Evolutionary conservation across 2,329 filamentous ascomycete species (phyloP), one percentile per base, ranked within the genome.

Genomic region (Dactylellina cionopaga): DNA sequence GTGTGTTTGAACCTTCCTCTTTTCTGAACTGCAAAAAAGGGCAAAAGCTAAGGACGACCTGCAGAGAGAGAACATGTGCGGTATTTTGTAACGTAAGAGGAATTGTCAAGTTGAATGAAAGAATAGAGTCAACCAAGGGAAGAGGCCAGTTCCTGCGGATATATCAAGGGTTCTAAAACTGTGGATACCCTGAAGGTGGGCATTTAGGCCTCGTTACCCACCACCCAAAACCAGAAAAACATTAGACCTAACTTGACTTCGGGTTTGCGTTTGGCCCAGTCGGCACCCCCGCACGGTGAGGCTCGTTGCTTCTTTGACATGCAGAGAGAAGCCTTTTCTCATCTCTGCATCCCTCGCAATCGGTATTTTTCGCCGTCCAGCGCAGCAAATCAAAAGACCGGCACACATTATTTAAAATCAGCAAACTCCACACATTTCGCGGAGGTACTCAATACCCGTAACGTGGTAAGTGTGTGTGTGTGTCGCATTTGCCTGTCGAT

Each of bases 111-210:
- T 41, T 33, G 58, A 13, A 59, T 25, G 54, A 59, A 24, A 31
- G 17, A 52, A 60, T 19, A 58, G 22, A n/a, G 33, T 44, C 44
- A 64, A 56, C 22, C 66, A 59, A 60, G 41, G 47, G 60, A 72
- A 44, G 47, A 46, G 17, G 33, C 65, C 41, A 43, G 47, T 58
- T 49, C 56, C 13, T 56, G 54, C 63, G 63, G 63, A 60, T 51
- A 70, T 70, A 70, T 70, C 56, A 70, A 72, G 56, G 68, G 56
- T 56, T 65, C 52, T 72, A 37, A 65, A 71, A 58, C 43, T 39
- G 68, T 72, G 68, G 59, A 60, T 72, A 72, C 68, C 59, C 35
- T 35, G 35, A 29, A 54, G 44, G 43, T 58, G 29, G 62, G 41
- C 49, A 24, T 22, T 22, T 55, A 22, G 51, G 51, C 22, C 33